Evolutionary conservation across 148 eudicot species (phyloP), one percentile per base, ranked within the genome.

Genomic region (Gaultheria prostrata): DNA sequence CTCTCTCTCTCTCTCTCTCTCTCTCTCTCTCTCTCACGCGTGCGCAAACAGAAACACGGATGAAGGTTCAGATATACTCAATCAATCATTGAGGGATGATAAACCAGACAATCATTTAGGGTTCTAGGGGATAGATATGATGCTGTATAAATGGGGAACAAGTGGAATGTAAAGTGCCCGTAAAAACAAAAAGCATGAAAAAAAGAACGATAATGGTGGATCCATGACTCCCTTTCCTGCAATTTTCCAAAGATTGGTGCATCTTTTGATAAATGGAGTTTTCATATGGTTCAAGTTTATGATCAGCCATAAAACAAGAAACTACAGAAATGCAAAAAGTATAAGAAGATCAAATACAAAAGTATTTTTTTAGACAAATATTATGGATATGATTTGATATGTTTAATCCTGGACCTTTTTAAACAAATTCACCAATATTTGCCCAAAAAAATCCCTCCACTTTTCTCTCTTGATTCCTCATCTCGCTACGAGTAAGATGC

Each of bases 71-170:
- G 17, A 57, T 56, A 79, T 57, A 79, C 65, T 79, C 48, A 79
- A 79, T 76, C 53, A 39, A 39, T 57, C 81, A 78, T 33, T 2
- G 3, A 78, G 26, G 46, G 65, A 78, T 78, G 65, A 32, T 78
- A 17, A 78, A 78, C 56, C 35, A 8, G 24, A 17, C 14, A 54
- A 53, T 30, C 33, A 13, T 33, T 8, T 30, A 17, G 14, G 32
- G 28, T 21, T 12, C 12, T 10, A 17, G 30, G 10, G 57, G 80
- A 54, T 53, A 51, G 61, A 32, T 30, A 54, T 17, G 69, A 54
- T 78, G 69, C 67, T 78, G 5, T 78, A 54, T 53, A 54, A 78
- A 54, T 32, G 67, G 67, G 81, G 81, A 78, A 78, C 81, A 54
- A 54, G 67, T 54, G 81, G 65, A 78, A 78, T 54, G 4, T 54